Percentiles rank a stretch among this genome's conserved stretches.
These are phyloP conservation scores for Yamadazyma paraphyllophila DNA, from an alignment of 805 yeast species.

Conservation along the genomic window DNA sequence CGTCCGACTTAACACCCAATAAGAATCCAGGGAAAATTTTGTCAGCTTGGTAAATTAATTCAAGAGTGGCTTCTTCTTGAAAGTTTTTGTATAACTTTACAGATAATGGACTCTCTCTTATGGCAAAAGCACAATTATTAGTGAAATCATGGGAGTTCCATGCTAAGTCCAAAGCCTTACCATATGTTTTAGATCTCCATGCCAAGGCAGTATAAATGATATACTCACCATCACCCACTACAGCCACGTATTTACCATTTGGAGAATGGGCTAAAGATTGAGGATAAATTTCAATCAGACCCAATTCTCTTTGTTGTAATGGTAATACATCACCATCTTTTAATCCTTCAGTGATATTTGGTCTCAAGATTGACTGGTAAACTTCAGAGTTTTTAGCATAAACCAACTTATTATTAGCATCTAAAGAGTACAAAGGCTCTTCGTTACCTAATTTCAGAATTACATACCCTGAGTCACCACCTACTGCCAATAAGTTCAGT, in stretches of 20 bases:
- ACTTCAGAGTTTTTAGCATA: slow-evolving; percentile 92
- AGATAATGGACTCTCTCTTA: slow-evolving; percentile 63
- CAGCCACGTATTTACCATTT: slow-evolving; percentile 95
- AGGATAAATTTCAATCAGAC: slow-evolving; percentile 92
- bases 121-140: slow-evolving; percentile 68
- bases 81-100: slow-evolving; percentile 81
- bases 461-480: slow-evolving; percentile 94
- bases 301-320: slow-evolving; percentile 83
- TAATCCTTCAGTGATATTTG: slow-evolving; percentile 55
- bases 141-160: slow-evolving; percentile 86
- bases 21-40: slow-evolving; percentile 87
- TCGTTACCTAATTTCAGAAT: slow-evolving; percentile 88
- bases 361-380: slow-evolving; percentile 74
- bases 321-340: slow-evolving; percentile 82
- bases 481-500: slow-evolving; percentile 80
- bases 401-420: slow-evolving; percentile 84
- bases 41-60: slow-evolving; percentile 69
- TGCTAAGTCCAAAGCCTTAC: slow-evolving; percentile 84
- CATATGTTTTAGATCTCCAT: slow-evolving; percentile 95
- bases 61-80: slow-evolving; percentile 68
- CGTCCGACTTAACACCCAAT: slow-evolving; percentile 79
- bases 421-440: slow-evolving; percentile 92
- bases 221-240: slow-evolving; percentile 97
- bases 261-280: slow-evolving; percentile 87
- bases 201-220: slow-evolving; percentile 95